A percentile compares a stretch with the other conserved stretches of the same genome.
These are phyloP conservation scores for Coprinopsis cinerea DNA, from an alignment of 768 basidiomycete genomes.

Conservation along the genomic window DNA sequence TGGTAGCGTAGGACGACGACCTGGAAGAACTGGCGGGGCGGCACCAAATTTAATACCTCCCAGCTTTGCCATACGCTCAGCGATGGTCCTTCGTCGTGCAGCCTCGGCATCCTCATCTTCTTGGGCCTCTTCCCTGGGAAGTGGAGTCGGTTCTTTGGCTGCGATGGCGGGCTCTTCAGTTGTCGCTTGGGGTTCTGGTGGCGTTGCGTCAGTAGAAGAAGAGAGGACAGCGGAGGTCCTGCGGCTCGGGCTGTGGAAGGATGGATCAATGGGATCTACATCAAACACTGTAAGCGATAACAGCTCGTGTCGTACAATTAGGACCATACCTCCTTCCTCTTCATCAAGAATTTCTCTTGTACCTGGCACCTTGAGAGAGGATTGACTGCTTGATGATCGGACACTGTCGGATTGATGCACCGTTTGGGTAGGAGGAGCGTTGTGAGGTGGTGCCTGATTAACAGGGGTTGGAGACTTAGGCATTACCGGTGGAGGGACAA, in stretches of 20 bases:
- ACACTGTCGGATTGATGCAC: neutral
- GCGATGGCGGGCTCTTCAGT: no score
- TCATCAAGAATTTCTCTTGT: conserved; percentile 49
- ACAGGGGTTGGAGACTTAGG: neutral
- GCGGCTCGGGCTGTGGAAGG: conserved; percentile 49
- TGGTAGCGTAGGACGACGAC: conserved; percentile 29
- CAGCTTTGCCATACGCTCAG: conserved; percentile 92
- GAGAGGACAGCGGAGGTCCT: conserved; percentile 26
- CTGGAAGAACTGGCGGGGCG: conserved; percentile 35
- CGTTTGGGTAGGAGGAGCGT: neutral
- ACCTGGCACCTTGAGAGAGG: conserved; percentile 19
- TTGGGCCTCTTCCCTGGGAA: conserved; percentile 25
- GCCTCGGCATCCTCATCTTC: conserved; percentile 43
- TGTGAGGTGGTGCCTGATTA: neutral
- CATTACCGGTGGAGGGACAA: neutral
- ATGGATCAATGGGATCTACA: conserved; percentile 65
- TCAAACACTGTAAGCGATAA: neutral
- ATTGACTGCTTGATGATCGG: neutral
- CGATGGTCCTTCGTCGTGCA: conserved; percentile 63
- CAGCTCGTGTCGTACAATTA: no score
- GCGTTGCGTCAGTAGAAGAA: neutral
- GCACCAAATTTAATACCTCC: conserved; percentile 82
- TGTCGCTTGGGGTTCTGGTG: no score
- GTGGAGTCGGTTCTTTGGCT: no score
- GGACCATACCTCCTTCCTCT: conserved; percentile 52